Percentiles rank a stretch among this genome's conserved stretches.
Evolutionary conservation across 164 flowering plant species (phyloP).

Genomic region (Amborella trichopoda): DNA sequence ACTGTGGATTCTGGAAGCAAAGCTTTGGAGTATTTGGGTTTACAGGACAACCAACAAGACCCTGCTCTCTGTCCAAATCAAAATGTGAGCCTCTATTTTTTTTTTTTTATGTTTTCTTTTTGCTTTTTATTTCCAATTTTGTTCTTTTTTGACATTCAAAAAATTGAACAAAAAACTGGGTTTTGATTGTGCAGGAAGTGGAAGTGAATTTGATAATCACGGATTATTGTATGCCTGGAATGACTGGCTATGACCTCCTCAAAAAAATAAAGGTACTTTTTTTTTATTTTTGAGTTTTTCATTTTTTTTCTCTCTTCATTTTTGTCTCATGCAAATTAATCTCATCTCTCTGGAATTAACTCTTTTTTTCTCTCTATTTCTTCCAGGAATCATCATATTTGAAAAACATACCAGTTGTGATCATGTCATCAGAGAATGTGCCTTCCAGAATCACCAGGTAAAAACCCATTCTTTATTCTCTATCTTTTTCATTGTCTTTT

Average conservation of each 20-base stretch:
- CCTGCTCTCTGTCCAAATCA: slow-evolving; percentile 10
- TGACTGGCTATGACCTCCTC: slow-evolving; percentile 42
- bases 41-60: slow-evolving; percentile 13
- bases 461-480: background rate
- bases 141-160: no score
- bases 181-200: slow-evolving; percentile 14
- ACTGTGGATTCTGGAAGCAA: slow-evolving; percentile 35
- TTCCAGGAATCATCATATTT: slow-evolving; percentile 47
- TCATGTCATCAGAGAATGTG: slow-evolving; percentile 64
- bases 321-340: background rate
- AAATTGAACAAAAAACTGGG: no score
- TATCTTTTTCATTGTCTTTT: no score
- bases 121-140: background rate
- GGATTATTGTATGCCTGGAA: slow-evolving; percentile 46
- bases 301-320: background rate
- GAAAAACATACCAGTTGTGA: slow-evolving; percentile 58
- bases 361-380: background rate
- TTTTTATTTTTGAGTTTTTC: background rate
- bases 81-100: slow-evolving; percentile 4
- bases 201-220: slow-evolving; percentile 33
- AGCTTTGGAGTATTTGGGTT: slow-evolving; percentile 33
- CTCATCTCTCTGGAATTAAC: slow-evolving; percentile 1
- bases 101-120: background rate
- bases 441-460: slow-evolving; percentile 61
- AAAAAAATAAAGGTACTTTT: slow-evolving; percentile 28